These are phyloP conservation scores for Inga leiocalycina DNA, from an alignment of 306 rosid genomes.

Conservation along the genomic window DNA sequence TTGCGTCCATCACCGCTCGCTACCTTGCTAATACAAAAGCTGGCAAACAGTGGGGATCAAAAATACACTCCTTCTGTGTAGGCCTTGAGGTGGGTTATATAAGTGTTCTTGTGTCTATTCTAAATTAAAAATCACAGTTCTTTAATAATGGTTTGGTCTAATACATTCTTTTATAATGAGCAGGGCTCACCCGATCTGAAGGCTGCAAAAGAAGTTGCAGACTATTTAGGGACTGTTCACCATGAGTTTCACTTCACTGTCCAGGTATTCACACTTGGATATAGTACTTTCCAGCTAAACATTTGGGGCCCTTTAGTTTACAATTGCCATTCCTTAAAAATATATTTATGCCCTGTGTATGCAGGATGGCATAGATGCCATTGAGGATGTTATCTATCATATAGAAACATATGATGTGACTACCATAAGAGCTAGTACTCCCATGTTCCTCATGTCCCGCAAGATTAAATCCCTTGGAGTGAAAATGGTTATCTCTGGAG, in stretches of 20 bases:
- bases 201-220: constrained; percentile 96
- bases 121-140: background rate
- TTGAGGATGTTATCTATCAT: constrained; percentile 94
- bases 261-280: constrained; percentile 53
- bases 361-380: constrained; percentile 95
- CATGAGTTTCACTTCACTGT: constrained; percentile 89
- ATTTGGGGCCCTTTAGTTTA: background rate
- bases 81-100: constrained; percentile 69
- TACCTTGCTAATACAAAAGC: constrained; percentile 81
- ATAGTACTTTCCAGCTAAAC: background rate
- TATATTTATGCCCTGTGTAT: constrained; percentile 11
- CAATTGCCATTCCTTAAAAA: background rate
- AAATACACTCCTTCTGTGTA: constrained; percentile 92
- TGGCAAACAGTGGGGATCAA: constrained; percentile 92
- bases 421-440: constrained; percentile 94
- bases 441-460: constrained; percentile 95
- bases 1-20: constrained; percentile 93
- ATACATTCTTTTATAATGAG: constrained; percentile 6
- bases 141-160: constrained; percentile 13
- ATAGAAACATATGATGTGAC: constrained; percentile 95
- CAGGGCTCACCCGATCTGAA: constrained; percentile 99
- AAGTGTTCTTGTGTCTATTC: background rate
- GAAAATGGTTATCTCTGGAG: constrained; percentile 95
- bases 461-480: constrained; percentile 97
- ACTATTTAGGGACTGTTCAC: constrained; percentile 85